Evolutionary conservation across 2,329 filamentous ascomycete species (phyloP), one percentile per base, ranked within the genome.

Genomic region (Curvularia sp.): DNA sequence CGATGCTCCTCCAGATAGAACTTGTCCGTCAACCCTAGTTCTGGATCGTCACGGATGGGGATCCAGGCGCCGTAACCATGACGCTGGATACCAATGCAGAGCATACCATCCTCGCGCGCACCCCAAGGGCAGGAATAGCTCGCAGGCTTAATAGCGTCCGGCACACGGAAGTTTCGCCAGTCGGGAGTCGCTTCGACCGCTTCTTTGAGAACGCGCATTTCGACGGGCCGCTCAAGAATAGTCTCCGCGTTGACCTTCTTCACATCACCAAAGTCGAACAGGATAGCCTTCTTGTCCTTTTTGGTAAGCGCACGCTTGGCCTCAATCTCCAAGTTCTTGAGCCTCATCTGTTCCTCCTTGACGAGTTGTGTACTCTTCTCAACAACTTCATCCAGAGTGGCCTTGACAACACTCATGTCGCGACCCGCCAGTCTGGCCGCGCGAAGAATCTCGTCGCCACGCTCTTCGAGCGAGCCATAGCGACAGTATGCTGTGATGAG

Each of bases 231-330:
- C 67, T 98, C 94, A 10, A 97, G 87, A 53, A 97, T 90, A 0
- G 95, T 98, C 78, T 97, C 93, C 0, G 95, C 95, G 73, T 99
- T 99, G 71, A 97, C 86, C 69, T 96, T 93, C 78, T 96, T 96
- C 49, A 97, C 89, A 54, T 93, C 92, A 45, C 90, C 89, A 78
- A 93, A 97, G 74, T 98, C 93, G 70, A 99, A 97, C 43, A 99
- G 82, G 18, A 99, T 92, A 0, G 95, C 95, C 78, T 99, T 99
- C 78, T 92, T 92, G 74, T 99, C 95, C 77, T 99, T 99, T 81
- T 98, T 97, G 0, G 94, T 96, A 53, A 96, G 79, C 2, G 88
- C 84, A 74, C 95, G 96, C 72, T 92, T 92, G 0, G 86, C 84
- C 63, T 90, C 82, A 21, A 82, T 87, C 76, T 95, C 91, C 68